Percentiles rank a stretch among this genome's conserved stretches.
phyloP scores from a whole-genome alignment of 352 stramenopile genomes.

The Pythium coloratum region DNA sequence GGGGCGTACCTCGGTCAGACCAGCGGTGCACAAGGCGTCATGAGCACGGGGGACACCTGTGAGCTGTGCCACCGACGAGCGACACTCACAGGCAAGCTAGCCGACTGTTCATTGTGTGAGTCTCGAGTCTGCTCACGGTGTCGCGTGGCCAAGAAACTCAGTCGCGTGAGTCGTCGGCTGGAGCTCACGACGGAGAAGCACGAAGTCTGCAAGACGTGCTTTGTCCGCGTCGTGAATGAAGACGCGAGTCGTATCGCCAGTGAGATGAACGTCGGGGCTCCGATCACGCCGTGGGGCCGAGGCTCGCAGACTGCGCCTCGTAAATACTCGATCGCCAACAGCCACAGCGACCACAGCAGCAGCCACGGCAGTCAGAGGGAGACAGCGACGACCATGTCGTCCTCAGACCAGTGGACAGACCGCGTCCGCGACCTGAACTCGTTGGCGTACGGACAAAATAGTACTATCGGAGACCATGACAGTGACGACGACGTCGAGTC shows the following conservation, averaged over 20 bases:
- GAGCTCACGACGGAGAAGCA: conserved; percentile 16
- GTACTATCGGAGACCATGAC: too few relatives aligned
- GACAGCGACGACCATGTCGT: conserved; percentile 11
- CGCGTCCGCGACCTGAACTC: conserved; percentile 1
- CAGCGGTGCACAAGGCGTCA: neutral
- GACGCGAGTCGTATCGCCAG: conserved; percentile 18
- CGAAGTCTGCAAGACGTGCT: conserved; percentile 22
- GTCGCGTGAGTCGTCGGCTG: conserved; percentile 9
- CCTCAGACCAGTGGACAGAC: neutral
- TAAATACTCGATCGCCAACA: conserved; percentile 10
- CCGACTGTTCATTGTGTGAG: conserved; percentile 17
- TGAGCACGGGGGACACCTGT: conserved; percentile 14
- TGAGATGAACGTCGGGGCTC: conserved; percentile 17
- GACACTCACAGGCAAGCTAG: conserved; percentile 13
- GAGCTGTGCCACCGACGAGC: conserved; percentile 15
- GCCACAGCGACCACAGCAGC: neutral
- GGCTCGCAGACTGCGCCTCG: neutral
- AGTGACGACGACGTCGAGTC: conserved; percentile 15
- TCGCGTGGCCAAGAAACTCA: conserved; percentile 16
- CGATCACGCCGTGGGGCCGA: conserved; percentile 16
- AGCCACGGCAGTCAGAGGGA: neutral
- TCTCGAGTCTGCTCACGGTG: conserved; percentile 17
- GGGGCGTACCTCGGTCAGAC: conserved; percentile 14
- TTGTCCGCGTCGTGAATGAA: conserved; percentile 18
- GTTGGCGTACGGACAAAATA: conserved; percentile 1